phyloP scores from a whole-genome alignment of 2,329 filamentous ascomycete genomes.

The Fusarium bactridioides region DNA sequence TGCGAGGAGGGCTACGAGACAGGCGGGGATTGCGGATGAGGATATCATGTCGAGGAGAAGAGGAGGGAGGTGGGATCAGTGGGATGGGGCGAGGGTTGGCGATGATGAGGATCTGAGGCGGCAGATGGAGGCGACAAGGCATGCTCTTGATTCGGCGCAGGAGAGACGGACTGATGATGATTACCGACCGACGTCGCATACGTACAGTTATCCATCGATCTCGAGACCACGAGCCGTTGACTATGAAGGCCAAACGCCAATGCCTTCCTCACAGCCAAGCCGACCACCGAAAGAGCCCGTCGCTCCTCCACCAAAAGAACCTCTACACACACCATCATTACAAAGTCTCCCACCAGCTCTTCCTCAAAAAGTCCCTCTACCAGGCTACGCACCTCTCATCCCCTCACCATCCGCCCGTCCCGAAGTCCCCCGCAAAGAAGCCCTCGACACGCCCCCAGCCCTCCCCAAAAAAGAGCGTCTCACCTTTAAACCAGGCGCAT shows the following conservation, averaged over 20 bases:
- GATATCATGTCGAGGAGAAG: conserved; percentile 64
- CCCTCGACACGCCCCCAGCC: conserved; percentile 33
- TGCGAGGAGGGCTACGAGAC: conserved; percentile 63
- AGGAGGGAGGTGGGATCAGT: conserved; percentile 55
- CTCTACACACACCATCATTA: conserved; percentile 4
- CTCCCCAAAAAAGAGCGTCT: conserved; percentile 64
- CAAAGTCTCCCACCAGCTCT: conserved; percentile 33
- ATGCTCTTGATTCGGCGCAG: conserved; percentile 52
- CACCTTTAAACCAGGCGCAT: conserved; percentile 77
- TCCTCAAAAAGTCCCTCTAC: conserved; percentile 43
- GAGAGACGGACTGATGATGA: conserved; percentile 38
- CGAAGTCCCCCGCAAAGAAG: conserved; percentile 43
- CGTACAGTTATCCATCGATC: conserved; percentile 67
- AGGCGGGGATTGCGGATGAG: conserved; percentile 64
- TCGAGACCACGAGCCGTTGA: conserved; percentile 58
- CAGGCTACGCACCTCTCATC: conserved; percentile 34
- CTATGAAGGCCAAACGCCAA: conserved; percentile 47
- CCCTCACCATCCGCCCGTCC: conserved; percentile 35
- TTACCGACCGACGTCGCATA: conserved; percentile 40
- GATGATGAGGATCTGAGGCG: conserved; percentile 56
- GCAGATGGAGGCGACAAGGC: conserved; percentile 63
- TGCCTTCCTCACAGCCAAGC: conserved; percentile 43
- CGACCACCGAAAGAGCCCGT: conserved; percentile 45
- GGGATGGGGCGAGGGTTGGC: conserved; percentile 38
- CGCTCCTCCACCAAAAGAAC: conserved; percentile 37